These are phyloP conservation scores for Colletotrichum sp. DNA, from an alignment of 2,329 filamentous ascomycete genomes.

Conservation along the genomic window DNA sequence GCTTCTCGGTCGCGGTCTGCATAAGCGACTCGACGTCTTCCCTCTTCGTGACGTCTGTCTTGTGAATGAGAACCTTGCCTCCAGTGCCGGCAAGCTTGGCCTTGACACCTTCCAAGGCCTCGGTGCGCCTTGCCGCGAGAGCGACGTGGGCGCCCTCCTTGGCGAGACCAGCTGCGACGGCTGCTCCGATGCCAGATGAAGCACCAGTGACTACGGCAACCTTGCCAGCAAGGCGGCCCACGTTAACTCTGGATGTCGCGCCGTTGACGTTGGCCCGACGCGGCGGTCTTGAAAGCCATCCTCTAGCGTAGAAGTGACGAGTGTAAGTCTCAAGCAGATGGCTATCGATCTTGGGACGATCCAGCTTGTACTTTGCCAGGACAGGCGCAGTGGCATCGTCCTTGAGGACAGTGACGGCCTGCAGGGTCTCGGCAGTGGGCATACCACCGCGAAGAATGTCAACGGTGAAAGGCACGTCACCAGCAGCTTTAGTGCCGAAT, in stretches of 20 bases:
- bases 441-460: conserved; percentile 83
- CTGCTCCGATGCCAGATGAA: conserved; percentile 80
- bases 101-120: conserved; percentile 72
- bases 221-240: conserved; percentile 68
- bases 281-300: conserved; percentile 74
- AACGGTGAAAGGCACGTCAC: conserved; percentile 76
- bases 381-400: conserved; percentile 71
- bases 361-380: conserved; percentile 55
- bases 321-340: conserved; percentile 78
- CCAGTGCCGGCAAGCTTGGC: conserved; percentile 57
- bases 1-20: conserved; percentile 58
- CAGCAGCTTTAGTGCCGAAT: conserved; percentile 61
- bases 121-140: conserved; percentile 72
- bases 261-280: conserved; percentile 40
- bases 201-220: conserved; percentile 82
- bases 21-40: conserved; percentile 72
- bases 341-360: conserved; percentile 72
- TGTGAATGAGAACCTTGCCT: conserved; percentile 70
- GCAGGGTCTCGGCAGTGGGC: conserved; percentile 75
- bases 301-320: conserved; percentile 80
- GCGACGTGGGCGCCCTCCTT: conserved; percentile 75
- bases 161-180: conserved; percentile 72
- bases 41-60: conserved; percentile 75
- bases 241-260: conserved; percentile 28
- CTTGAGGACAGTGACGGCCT: conserved; percentile 75